These are phyloP conservation scores for Tetrapisispora nanseiensis DNA, from an alignment of 805 yeast genomes.

Conservation along the genomic window DNA sequence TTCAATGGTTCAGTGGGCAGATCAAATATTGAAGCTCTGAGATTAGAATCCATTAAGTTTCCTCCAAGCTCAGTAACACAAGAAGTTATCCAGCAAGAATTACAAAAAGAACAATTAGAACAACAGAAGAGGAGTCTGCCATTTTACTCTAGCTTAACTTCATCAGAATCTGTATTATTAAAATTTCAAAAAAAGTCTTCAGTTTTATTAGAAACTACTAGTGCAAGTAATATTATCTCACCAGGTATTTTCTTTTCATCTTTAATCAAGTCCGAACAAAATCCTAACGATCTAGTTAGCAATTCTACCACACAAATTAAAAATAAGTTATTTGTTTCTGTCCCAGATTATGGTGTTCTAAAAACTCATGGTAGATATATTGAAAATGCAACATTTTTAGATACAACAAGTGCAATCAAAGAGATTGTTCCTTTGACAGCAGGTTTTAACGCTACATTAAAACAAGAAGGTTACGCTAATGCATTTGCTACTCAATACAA, in stretches of 20 bases:
- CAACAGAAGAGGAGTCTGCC: conserved; percentile 30
- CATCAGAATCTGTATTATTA: conserved; percentile 28
- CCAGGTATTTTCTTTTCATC: conserved; percentile 84
- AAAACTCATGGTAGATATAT: conserved; percentile 61
- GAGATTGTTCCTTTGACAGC: conserved; percentile 66
- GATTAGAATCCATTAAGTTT: conserved; percentile 45
- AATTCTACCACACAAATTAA: conserved; percentile 3
- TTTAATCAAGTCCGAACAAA: conserved; percentile 30
- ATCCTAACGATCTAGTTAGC: conserved; percentile 13
- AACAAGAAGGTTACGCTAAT: conserved; percentile 78
- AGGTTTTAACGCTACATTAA: conserved; percentile 57
- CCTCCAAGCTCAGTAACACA: conserved; percentile 43
- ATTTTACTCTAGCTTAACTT: conserved; percentile 20
- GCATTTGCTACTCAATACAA: conserved; percentile 80
- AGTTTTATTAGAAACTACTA: conserved; percentile 45
- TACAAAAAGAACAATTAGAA: conserved; percentile 31
- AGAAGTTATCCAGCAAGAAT: conserved; percentile 25
- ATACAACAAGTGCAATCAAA: conserved; percentile 51
- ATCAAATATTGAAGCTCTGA: conserved; percentile 31
- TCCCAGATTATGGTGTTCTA: conserved; percentile 77
- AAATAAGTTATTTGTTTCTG: conserved; percentile 58
- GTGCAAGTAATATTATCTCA: conserved; percentile 53
- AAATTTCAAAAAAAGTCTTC: conserved; percentile 49
- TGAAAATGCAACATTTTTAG: conserved; percentile 74
- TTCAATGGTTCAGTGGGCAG: conserved; percentile 34